Evolutionary conservation across 371 early-diverging fungal species (phyloP).

Genomic region (Rhizopus microsporus): DNA sequence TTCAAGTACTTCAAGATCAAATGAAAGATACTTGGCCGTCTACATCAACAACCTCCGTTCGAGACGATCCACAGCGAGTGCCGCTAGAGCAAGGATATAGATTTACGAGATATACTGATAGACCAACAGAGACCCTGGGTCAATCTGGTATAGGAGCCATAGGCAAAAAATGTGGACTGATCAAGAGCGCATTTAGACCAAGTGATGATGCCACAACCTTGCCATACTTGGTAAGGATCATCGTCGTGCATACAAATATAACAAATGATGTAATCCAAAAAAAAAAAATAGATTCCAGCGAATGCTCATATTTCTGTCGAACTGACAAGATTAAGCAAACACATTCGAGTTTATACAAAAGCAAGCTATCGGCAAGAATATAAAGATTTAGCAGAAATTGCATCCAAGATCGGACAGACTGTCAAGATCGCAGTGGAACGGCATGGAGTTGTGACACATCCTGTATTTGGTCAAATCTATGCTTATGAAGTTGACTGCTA

Average conservation of each 20-base stretch:
- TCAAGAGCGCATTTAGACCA: conserved; percentile 61
- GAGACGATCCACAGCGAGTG: conserved; percentile 21
- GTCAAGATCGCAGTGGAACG: conserved; percentile 52
- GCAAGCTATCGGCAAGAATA: background rate
- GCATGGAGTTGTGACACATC: conserved; percentile 53
- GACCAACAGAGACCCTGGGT: conserved; percentile 58
- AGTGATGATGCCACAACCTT: conserved; percentile 64
- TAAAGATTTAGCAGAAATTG: background rate
- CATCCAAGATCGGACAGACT: conserved; percentile 32
- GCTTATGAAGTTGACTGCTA: conserved; percentile 70
- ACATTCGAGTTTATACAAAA: conserved; percentile 10
- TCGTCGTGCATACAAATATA: background rate
- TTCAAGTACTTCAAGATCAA: conserved; percentile 35
- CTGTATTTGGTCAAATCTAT: conserved; percentile 52
- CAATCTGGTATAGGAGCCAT: conserved; percentile 55
- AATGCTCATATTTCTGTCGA: conserved; percentile 60
- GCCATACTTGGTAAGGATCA: conserved; percentile 48
- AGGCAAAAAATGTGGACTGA: conserved; percentile 52
- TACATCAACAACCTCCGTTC: background rate
- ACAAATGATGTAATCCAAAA: background rate
- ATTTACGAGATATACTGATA: conserved; percentile 36
- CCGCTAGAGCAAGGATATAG: conserved; percentile 31
- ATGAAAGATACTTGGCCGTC: conserved; percentile 42
- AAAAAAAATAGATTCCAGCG: conserved; percentile 47
- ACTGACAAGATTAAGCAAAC: conserved; percentile 18